Base-by-base conservation (phyloP, 1,284 basidiomycete genomes). In the Tremellales sp. region DNA sequence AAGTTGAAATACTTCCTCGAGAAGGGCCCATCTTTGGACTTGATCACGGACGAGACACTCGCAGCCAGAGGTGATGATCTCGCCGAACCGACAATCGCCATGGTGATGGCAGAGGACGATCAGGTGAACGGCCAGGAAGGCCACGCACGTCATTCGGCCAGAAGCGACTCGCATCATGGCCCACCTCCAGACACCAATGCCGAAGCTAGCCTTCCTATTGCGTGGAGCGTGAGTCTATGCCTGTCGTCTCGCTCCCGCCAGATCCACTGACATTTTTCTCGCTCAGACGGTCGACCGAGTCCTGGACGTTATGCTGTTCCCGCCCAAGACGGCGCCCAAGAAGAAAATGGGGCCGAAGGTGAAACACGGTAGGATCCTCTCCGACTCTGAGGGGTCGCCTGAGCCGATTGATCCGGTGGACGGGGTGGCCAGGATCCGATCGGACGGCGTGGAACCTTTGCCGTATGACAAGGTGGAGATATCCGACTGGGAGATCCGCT, bases 1-100 rank as follows among this genome's bases (percentile, higher is more conserved):
- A 87, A 83, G 61, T 74, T 95, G 46, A 81, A 82, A 54, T 80
- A 87, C 66, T 97, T 94, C 69, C 75, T 94, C 27, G 58, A 68
- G 6, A 75, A 77, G 16, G 89, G 90, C 1, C 75, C 85, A 0
- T 81, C 78, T 56, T 78, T 90, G n/a, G 75, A 81, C 22, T 73
- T 91, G 26, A 71, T 87, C 4, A 75, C 68, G 16, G 63, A 70
- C 47, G 66, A 67, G 33, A 65, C 65, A 2, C 51, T 68, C 1
- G 66, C 64, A 19, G 66, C 63, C 0, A 68, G 65, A 25, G 66
- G 63, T 3, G 76, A 74, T 37, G 73, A 71, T 18, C 63, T 71
- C 62, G 66, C 12, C 39, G 58, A 50, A 56, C 75, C 53, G 38
- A 72, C 52, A 24, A 68, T 58, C 13, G 55, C 57, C 2, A 63